These are phyloP conservation scores for Diaporthe amygdali DNA, from an alignment of 2,329 filamentous ascomycete species.

Conservation along the genomic window DNA sequence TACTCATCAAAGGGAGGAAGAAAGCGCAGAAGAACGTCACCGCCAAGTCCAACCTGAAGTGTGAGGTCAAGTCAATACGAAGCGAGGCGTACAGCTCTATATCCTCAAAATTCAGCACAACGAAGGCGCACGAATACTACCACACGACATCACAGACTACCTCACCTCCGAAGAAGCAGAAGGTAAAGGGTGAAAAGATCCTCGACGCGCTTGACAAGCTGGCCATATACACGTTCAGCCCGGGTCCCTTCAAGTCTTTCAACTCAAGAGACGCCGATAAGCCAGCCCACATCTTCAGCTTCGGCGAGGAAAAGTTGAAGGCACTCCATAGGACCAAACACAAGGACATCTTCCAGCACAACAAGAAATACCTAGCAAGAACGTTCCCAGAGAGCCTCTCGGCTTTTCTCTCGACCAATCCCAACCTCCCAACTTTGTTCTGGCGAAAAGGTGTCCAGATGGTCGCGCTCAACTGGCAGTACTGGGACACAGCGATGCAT, in stretches of 20 bases:
- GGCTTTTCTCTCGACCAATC: slow-evolving; percentile 88
- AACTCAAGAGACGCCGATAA: slow-evolving; percentile 55
- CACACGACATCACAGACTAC: slow-evolving; percentile 46
- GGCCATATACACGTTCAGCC: slow-evolving; percentile 86
- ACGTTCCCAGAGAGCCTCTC: slow-evolving; percentile 79
- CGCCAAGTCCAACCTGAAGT: slow-evolving; percentile 16
- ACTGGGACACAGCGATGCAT: slow-evolving; percentile 91
- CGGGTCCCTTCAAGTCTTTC: slow-evolving; percentile 72
- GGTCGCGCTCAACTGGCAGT: slow-evolving; percentile 99
- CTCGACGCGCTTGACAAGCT: slow-evolving; percentile 74
- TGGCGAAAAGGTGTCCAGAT: slow-evolving; percentile 97
- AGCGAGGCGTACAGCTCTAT: slow-evolving; percentile 38
- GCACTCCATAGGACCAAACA: slow-evolving; percentile 65
- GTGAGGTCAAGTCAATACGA: slow-evolving; percentile 29
- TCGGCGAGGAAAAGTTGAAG: slow-evolving; percentile 79
- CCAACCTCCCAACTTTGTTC: slow-evolving; percentile 80
- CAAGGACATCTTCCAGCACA: slow-evolving; percentile 82
- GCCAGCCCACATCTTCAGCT: slow-evolving; percentile 79
- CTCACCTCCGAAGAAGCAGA: background rate
- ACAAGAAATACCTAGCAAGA: slow-evolving; percentile 85
- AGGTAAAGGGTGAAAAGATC: slow-evolving; percentile 46
- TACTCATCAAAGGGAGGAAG: slow-evolving; percentile 82
- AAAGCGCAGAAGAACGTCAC: slow-evolving; percentile 36
- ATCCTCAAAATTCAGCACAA: slow-evolving; percentile 38
- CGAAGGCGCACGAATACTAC: slow-evolving; percentile 48